phyloP scores from a whole-genome alignment of 2,329 filamentous ascomycete species.

The Hypoxylon rubiginosum region DNA sequence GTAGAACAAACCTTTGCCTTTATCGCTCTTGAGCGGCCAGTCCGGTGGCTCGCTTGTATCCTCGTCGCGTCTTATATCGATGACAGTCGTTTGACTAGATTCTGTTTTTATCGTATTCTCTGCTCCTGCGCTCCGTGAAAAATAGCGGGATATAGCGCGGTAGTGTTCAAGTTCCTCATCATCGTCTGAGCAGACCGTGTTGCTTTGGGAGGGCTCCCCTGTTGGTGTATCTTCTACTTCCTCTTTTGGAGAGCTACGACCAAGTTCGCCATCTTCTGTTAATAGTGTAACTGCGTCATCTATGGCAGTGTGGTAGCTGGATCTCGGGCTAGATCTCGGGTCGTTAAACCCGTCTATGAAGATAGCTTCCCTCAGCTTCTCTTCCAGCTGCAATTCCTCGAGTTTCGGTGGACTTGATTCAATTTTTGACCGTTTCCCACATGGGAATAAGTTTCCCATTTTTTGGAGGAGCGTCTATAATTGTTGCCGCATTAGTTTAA shows the following conservation, averaged over 20 bases:
- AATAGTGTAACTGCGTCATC: not conserved
- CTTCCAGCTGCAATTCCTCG: slow-evolving; percentile 6
- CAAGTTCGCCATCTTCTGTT: not conserved
- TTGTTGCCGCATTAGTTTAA: not conserved
- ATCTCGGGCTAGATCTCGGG: not conserved
- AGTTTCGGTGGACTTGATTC: slow-evolving; percentile 1
- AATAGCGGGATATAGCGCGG: too few species aligned
- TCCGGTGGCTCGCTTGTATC: not conserved
- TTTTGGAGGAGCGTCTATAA: not conserved
- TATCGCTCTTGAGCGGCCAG: not conserved
- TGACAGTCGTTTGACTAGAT: not conserved
- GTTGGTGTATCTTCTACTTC: too few species aligned
- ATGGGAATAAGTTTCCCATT: not conserved
- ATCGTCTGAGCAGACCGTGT: too few species aligned
- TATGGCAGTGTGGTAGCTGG: not conserved
- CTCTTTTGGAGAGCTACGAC: not conserved
- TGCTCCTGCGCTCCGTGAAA: too few species aligned
- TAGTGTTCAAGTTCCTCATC: too few species aligned
- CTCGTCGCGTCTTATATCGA: not conserved
- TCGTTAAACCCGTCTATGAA: not conserved
- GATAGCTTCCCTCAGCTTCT: slow-evolving; percentile 16
- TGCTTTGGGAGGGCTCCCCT: too few species aligned
- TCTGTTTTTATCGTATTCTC: too few species aligned
- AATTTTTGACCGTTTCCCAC: not conserved
- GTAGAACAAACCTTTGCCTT: slow-evolving; percentile 21